Evolutionary conservation across 805 yeast genomes (phyloP), one percentile per base, ranked within the genome.

Genomic region (Saccharomycopsis amapae): DNA sequence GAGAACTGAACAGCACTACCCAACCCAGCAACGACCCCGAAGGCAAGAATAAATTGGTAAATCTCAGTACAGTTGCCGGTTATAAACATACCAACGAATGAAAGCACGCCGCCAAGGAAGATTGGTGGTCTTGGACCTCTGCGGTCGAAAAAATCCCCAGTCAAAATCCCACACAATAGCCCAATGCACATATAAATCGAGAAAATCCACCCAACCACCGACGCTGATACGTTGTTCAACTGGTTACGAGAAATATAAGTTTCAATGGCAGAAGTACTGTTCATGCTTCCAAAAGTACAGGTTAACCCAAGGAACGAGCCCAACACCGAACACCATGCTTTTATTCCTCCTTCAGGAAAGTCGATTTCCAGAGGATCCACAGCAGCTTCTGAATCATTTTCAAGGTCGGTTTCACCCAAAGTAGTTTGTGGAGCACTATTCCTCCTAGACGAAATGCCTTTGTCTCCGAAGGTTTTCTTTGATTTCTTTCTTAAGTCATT

Each of bases 121-220:
- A 78, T 55, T 1, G 78, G 69, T 5, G 53, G 43, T 36, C 62
- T 64, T 19, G 74, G 65, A 1, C 84, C 84, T 40, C 69, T 65
- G 48, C 69, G 61, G 54, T 78, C 85, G 54, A 78, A 78, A 12
- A 74, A 63, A 7, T 78, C 73, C 1, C 85, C 88, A 7, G 73
- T 67, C 23, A 77, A 59, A 26, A 76, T 64, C 5, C 78, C 73
- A 1, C 72, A 63, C 12, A 68, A 58, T 55, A 72, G 76, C 9
- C 73, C 64, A 24, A 78, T 57, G 26, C 74, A 69, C 47, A 73
- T 59, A 57, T 69, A 75, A 23, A 80, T 59, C 1, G 86, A 78
- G 53, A 81, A 81, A 25, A 81, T 71, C 85, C 86, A 78, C 3
- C 83, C 72, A 4, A 78, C 67, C 1, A 73, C 61, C 2, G 81